Evolutionary conservation across 1,284 basidiomycete species (phyloP), one percentile per base, ranked within the genome.

Genomic region (Heterobasidion irregulare): DNA sequence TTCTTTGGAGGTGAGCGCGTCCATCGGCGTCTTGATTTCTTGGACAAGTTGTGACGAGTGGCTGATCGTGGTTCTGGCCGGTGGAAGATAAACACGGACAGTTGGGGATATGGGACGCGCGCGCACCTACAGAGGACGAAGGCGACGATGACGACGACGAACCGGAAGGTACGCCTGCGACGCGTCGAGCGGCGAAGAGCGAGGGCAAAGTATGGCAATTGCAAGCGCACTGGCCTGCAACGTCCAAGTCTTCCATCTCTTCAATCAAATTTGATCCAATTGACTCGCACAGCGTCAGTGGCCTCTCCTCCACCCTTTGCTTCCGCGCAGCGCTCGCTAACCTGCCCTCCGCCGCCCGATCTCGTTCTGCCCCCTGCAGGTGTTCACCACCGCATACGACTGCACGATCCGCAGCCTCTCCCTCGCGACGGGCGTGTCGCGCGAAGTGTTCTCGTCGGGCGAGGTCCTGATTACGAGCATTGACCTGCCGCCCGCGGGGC

Each of bases 41-140:
- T 52, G n/a, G 18, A 41, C 18, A 18, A 2, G 34, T 13, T 48
- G 26, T 50, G 26, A 26, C 26, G 26, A 26, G 26, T 55, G 41
- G 0, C 32, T 44, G 8, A 53, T 8, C 3, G 19, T 8, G 46
- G 16, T 53, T 8, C 41, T 54, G n/a, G 59, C 32, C 5, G 1
- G 12, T 16, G 53, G 19, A 52, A 89, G 89, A 91, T 63, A 92
- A 91, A 62, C 81, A 88, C 60, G 89, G 89, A 0, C 78, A 83
- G 60, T 70, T 91, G 34, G 89, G 88, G 6, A 84, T 92, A 47
- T 92, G 89, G 89, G 88, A 92, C 68, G 83, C 89, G 15, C 77
- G 78, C 55, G 87, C 89, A 2, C 70, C 79, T 2, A 59, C 69
- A 18, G 85, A 87, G 46, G 86, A 86, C 60, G 71, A 73, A 2